Conservation (phyloP, 2,329 filamentous ascomycete genomes). For the Domatiomyces catenatus region DNA sequence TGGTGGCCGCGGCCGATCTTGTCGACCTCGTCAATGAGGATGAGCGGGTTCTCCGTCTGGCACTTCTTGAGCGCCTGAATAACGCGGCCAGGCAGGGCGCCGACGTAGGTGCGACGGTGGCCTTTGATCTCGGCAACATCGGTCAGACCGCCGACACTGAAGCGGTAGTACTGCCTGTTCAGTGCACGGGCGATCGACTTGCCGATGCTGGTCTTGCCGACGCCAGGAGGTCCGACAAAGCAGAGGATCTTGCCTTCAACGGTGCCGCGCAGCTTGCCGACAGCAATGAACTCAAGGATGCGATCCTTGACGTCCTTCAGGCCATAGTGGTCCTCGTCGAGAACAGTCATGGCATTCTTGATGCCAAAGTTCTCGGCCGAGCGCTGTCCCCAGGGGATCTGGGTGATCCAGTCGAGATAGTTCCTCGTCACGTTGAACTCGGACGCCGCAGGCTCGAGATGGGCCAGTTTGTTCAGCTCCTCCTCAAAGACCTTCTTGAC, state of each 20-base stretch:
- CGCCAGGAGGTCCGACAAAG: slow-evolving; percentile 91
- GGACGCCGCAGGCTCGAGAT: slow-evolving; percentile 86
- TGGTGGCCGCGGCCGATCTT: slow-evolving; percentile 96
- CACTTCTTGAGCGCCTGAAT: slow-evolving; percentile 98
- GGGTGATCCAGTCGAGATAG: slow-evolving; percentile 96
- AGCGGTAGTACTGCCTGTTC: slow-evolving; percentile 93
- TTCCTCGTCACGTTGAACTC: slow-evolving; percentile 98
- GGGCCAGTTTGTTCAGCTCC: slow-evolving; percentile 90
- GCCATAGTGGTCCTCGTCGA: slow-evolving; percentile 94
- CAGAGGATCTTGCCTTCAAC: slow-evolving; percentile 98
- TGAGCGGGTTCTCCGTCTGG: slow-evolving; percentile 92
- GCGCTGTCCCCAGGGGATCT: slow-evolving; percentile 92
- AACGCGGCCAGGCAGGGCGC: slow-evolving; percentile 84
- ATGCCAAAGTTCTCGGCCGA: slow-evolving; percentile 96
- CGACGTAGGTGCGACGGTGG: slow-evolving; percentile 89
- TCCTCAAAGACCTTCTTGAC: slow-evolving; percentile 98
- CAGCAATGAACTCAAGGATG: slow-evolving; percentile 94
- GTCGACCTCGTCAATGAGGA: slow-evolving; percentile 94
- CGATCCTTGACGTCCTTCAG: slow-evolving; percentile 97
- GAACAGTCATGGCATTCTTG: slow-evolving; percentile 69
- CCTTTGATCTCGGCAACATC: slow-evolving; percentile 99
- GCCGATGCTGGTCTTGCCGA: slow-evolving; percentile 96
- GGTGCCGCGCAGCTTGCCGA: slow-evolving; percentile 88
- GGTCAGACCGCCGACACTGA: slow-evolving; percentile 90
- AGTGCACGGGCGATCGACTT: slow-evolving; percentile 92